Evolutionary conservation across 2,329 filamentous ascomycete species (phyloP).

Genomic region (Botrytis galanthina): DNA sequence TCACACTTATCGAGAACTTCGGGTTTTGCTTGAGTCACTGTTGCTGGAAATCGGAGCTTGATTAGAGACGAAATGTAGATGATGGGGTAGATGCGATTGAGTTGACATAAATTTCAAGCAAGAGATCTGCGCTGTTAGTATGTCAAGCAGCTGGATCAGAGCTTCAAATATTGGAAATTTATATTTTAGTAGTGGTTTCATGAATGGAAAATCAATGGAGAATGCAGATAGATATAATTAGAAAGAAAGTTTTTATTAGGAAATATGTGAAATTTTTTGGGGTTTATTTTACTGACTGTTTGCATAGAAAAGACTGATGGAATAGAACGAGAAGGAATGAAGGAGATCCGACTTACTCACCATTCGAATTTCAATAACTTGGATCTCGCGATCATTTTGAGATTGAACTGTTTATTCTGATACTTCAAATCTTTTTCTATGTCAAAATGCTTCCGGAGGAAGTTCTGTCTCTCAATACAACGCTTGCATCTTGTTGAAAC

Average conservation of each 20-base stretch:
- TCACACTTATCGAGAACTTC: background rate
- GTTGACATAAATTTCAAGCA: background rate
- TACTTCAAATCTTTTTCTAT: fast-evolving
- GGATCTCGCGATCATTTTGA: too few relatives aligned
- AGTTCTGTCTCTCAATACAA: background rate
- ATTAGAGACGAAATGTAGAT: background rate
- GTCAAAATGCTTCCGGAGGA: fast-evolving
- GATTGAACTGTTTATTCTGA: fast-evolving
- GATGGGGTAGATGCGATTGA: background rate
- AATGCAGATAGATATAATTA: background rate
- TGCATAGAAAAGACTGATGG: background rate
- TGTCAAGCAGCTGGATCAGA: background rate
- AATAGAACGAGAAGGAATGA: background rate
- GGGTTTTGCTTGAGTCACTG: background rate
- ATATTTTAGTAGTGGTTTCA: background rate
- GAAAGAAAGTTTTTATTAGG: background rate
- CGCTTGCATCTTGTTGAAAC: background rate
- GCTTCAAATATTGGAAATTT: background rate
- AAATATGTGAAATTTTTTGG: background rate
- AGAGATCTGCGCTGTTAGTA: background rate
- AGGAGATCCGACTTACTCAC: background rate
- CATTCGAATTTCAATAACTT: too few relatives aligned
- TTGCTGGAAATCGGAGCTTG: background rate
- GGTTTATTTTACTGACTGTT: background rate
- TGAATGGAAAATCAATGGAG: background rate